Evolutionary conservation across 371 early-diverging fungal species (phyloP).

Genomic region (Haplosporangium sp.): DNA sequence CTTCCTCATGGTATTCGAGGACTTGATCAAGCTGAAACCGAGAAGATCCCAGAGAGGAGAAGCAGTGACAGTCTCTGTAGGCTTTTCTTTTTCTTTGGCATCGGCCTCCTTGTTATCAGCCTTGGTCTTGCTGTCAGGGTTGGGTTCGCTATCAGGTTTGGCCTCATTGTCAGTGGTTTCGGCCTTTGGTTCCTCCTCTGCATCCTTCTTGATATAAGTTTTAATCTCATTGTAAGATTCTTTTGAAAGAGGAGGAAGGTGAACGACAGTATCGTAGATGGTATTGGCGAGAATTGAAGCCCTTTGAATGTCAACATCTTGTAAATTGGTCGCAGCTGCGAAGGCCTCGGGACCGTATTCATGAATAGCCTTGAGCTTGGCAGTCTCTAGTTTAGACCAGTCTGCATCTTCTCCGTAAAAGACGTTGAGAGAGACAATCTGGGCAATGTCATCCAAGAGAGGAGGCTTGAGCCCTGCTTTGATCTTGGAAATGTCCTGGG

Average conservation of each 20-base stretch:
- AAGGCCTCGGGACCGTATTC: slow-evolving; percentile 38
- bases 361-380: slow-evolving; percentile 35
- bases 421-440: slow-evolving; percentile 34
- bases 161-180: neutral
- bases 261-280: slow-evolving; percentile 46
- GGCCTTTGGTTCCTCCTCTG: neutral
- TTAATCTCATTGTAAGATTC: slow-evolving; percentile 18
- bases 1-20: slow-evolving; percentile 38
- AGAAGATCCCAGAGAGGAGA: slow-evolving; percentile 41
- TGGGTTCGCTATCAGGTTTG: no score
- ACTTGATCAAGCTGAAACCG: slow-evolving; percentile 44
- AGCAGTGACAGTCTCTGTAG: neutral
- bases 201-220: slow-evolving; percentile 7
- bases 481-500: slow-evolving; percentile 12
- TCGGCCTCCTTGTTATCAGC: neutral
- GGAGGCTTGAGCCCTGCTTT: slow-evolving; percentile 19
- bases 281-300: slow-evolving; percentile 32
- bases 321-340: slow-evolving; percentile 14
- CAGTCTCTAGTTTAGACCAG: slow-evolving; percentile 48
- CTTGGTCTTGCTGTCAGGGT: no score
- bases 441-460: slow-evolving; percentile 34
- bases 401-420: slow-evolving; percentile 31
- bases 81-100: neutral
- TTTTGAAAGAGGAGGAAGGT: slow-evolving; percentile 33
- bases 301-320: slow-evolving; percentile 26